Evolutionary conservation across 129 eudicot species (phyloP), one percentile per base, ranked within the genome.

Genomic region (Flaveria brownii): DNA sequence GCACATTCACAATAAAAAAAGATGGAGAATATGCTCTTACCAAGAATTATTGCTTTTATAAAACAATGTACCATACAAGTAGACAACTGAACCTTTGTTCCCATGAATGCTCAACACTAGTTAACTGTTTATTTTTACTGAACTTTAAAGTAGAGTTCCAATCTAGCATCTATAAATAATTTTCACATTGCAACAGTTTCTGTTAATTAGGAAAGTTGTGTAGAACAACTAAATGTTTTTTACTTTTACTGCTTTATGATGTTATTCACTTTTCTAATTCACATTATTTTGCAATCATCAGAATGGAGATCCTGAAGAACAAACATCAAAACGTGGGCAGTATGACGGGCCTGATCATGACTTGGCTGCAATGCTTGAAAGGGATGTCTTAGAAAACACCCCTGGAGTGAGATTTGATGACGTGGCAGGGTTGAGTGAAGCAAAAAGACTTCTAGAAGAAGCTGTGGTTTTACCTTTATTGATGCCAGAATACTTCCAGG

Each of bases 401-500:
- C 99, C 99, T 80, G 97, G 97, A 67, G 99, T 94, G 47, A 89
- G 93, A 83, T 94, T 96, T 93, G 98, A 94, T 71, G 98, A 94
- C 70, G 98, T 91, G 62, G 97, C 97, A 74, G 99, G 99, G 55
- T 74, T 94, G 45, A 87, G 77, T 71, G 99, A 94, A 89, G 99
- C 99, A 46, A 94, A 94, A 85, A 84, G 99, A 76, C 97, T 94
- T 82, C 81, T 80, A 73, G 84, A 80, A 59, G 84, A 80, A 87
- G 99, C 97, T 76, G 99, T 94, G 70, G 99, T 94, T 78, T 96
- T 94, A 80, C 99, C 99, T 14, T 71, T 94, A 55, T 86, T 91
- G 90, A 94, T 94, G 99, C 99, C 99, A 46, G 99, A 94, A 20
- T 94, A 91, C 82, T 94, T 94, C 82, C 99, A 94, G 98, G 98